Evolutionary conservation across 2,329 filamentous ascomycete species (phyloP), one percentile per base, ranked within the genome.

Genomic region (Iodosphaeria phyllophila): DNA sequence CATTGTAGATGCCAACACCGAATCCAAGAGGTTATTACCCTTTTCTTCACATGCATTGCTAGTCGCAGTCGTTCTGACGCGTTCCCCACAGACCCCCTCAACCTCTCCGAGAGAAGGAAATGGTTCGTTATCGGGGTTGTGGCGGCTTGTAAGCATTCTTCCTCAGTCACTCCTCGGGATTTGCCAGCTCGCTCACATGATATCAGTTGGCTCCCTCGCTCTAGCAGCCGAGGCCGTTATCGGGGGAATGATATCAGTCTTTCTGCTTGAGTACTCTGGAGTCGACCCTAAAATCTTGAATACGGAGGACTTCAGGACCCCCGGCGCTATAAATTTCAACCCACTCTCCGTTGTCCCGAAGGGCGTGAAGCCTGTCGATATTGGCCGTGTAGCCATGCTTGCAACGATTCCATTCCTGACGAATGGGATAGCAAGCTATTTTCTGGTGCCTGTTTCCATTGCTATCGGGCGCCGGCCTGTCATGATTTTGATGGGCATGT

Each of bases 381-480:
- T 48, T n/a, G 34, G 29, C 26, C 34, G 38, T 20, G 36, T 49
- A 7, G 33, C 40, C 10, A 33, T 47, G 28, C 33, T 52, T 8
- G 39, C 44, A 1, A 47, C 47, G 2, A 33, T 48, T 4, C 48
- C 49, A 13, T 32, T 51, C 11, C 29, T 52, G 12, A 41, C 43
- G 26, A 48, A 49, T 25, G 48, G 48, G 10, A 35, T 43, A 8
- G 42, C 47, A 4, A 43, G 40, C 15, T 48, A 47, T 30, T 25
- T 50, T n/a, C 41, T 50, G n/a, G 40, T 51, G 2, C 48, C 49
- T 6, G 35, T 52, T n/a, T 48, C 47, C 2, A 44, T 44, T 9
- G 46, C 39, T 21, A 34, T 50, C 15, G 49, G 49, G 5, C 44
- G 49, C 8, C 40, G 49, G 3, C 48, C 47, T 1, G 41, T 51